phyloP scores from a whole-genome alignment of 768 basidiomycete genomes.

The Coprinellus micaceus region DNA sequence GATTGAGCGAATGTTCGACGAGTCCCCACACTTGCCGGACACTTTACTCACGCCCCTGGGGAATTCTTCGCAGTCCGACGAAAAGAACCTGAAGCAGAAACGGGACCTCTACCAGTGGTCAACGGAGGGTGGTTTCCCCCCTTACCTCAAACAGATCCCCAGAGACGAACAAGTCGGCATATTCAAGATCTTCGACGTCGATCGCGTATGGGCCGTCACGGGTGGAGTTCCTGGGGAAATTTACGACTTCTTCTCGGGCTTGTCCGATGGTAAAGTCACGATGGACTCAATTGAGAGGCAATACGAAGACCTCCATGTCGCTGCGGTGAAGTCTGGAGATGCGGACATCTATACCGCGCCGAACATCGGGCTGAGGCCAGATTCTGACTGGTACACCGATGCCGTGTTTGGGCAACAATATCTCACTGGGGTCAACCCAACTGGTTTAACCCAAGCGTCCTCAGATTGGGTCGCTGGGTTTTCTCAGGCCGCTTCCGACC shows the following conservation, averaged over 20 bases:
- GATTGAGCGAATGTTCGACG: background rate
- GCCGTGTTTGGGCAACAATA: conserved; percentile 28
- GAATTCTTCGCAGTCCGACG: background rate
- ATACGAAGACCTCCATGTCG: conserved; percentile 4
- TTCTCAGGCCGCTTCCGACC: conserved; percentile 12
- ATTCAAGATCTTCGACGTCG: conserved; percentile 17
- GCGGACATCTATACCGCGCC: conserved; percentile 20
- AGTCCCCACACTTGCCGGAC: background rate
- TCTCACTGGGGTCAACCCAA: conserved; percentile 27
- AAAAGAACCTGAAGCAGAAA: background rate
- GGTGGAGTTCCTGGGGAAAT: conserved; percentile 3
- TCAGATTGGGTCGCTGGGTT: conserved; percentile 22
- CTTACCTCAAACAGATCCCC: conserved; percentile 18
- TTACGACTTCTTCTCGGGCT: too few relatives aligned
- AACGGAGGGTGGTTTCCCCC: conserved; percentile 18
- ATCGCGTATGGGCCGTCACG: conserved; percentile 7
- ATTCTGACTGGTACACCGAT: conserved; percentile 28
- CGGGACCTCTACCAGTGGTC: conserved; percentile 15
- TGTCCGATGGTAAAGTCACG: conserved; percentile 1
- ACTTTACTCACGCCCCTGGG: background rate
- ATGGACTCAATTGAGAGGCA: conserved; percentile 19
- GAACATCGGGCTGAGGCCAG: conserved; percentile 24
- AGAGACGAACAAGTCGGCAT: background rate
- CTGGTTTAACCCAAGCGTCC: background rate
- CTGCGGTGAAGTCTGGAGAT: background rate